Conservation (phyloP, 176 grass and related monocot species). For the Aegilops tauschii region DNA sequence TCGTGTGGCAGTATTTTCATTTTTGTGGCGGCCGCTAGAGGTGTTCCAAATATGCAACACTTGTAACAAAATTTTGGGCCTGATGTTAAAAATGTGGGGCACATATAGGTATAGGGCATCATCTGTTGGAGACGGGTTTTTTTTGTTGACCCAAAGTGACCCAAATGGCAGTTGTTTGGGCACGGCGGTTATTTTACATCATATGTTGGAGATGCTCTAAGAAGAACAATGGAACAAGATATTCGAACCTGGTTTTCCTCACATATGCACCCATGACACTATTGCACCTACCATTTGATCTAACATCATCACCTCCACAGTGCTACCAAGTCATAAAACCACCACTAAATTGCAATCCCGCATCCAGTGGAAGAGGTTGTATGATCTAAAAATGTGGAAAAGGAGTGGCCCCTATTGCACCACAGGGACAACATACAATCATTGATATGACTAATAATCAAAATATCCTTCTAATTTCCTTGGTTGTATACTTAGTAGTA, state of each 20-base stretch:
- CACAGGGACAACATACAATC: neutral
- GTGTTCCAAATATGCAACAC: too few relatives aligned
- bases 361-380: neutral
- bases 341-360: neutral
- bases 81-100: neutral
- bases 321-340: neutral
- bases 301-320: neutral
- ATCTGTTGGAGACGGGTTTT: neutral
- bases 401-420: neutral
- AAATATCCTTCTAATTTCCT: neutral
- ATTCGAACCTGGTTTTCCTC: neutral
- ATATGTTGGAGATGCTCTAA: neutral
- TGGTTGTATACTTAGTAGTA: neutral
- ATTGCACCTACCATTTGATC: neutral
- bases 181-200: neutral
- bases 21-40: neutral
- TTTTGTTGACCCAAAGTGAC: neutral
- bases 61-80: neutral
- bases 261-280: neutral
- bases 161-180: neutral
- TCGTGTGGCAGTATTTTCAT: neutral
- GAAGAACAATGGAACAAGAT: neutral
- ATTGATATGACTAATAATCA: neutral
- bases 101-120: neutral
- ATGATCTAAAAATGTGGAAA: neutral